Evolutionary conservation across 306 rosid genomes (phyloP).

Genomic region (Macrotyloma uniflorum): DNA sequence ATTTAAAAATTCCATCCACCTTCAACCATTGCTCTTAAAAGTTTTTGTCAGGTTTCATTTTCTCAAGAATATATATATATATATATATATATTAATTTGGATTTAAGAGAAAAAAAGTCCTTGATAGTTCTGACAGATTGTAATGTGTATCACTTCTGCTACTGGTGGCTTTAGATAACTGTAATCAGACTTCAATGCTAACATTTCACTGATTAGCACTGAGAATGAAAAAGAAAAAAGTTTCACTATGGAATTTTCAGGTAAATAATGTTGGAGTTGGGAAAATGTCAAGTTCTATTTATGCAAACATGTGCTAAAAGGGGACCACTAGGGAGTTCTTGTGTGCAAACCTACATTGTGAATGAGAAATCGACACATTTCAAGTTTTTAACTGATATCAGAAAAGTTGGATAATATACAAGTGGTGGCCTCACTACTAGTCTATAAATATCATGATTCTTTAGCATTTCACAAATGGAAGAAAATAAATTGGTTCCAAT

Average conservation of each 20-base stretch:
- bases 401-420: not conserved
- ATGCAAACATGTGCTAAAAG: not conserved
- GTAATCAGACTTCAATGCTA: not conserved
- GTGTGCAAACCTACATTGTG: not conserved
- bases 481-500: not conserved
- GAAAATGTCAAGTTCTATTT: not conserved
- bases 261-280: not conserved
- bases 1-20: conserved; percentile 39
- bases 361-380: not conserved
- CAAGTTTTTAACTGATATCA: not conserved
- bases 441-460: not conserved
- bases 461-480: not conserved
- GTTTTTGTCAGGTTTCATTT: conserved; percentile 39
- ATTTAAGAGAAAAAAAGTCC: too few relatives aligned
- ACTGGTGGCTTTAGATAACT: too few relatives aligned
- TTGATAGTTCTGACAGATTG: conserved; percentile 30
- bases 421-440: not conserved
- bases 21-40: conserved; percentile 55
- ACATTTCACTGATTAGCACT: too few relatives aligned
- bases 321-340: not conserved
- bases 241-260: not conserved
- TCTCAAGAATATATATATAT: too few relatives aligned
- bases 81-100: too few relatives aligned
- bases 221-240: not conserved
- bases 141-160: not conserved